phyloP scores from a whole-genome alignment of 23 red algal species.

The Gracilaria vermiculophylla region DNA sequence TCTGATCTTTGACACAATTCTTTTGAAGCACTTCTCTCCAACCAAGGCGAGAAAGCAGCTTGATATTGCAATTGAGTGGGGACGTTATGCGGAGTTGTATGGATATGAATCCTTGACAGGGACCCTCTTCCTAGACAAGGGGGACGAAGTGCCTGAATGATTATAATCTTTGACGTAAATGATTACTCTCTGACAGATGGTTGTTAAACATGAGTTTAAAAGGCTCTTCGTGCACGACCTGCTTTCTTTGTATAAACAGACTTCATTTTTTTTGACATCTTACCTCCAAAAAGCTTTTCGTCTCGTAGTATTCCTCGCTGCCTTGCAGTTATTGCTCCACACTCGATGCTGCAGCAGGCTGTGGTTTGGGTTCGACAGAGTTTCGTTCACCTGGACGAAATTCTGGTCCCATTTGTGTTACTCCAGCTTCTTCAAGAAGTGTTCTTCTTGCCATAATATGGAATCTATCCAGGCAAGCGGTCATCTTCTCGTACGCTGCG shows the following conservation, averaged over 20 bases:
- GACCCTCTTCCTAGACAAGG: constrained; percentile 84
- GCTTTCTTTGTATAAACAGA: not conserved
- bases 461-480: constrained; percentile 70
- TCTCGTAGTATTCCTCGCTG: not conserved
- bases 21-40: constrained; percentile 90
- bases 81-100: constrained; percentile 96
- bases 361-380: not conserved
- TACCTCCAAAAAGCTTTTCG: not conserved
- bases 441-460: constrained; percentile 82
- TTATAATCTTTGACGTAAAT: too few relatives aligned
- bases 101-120: constrained; percentile 87
- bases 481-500: constrained; percentile 63
- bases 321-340: not conserved
- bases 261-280: not conserved
- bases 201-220: not conserved
- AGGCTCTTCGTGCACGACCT: not conserved
- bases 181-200: not conserved
- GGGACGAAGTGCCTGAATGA: constrained; percentile 51
- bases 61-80: constrained; percentile 99
- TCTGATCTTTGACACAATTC: constrained; percentile 97
- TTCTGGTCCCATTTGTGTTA: constrained; percentile 55
- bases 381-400: constrained; percentile 6
- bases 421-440: constrained; percentile 43
- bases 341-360: not conserved
- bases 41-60: constrained; percentile 84